A percentile compares a stretch with the other conserved stretches of the same genome.
These are phyloP conservation scores for Termitomyces bulborhizus DNA, from an alignment of 768 basidiomycete genomes.

Conservation along the genomic window DNA sequence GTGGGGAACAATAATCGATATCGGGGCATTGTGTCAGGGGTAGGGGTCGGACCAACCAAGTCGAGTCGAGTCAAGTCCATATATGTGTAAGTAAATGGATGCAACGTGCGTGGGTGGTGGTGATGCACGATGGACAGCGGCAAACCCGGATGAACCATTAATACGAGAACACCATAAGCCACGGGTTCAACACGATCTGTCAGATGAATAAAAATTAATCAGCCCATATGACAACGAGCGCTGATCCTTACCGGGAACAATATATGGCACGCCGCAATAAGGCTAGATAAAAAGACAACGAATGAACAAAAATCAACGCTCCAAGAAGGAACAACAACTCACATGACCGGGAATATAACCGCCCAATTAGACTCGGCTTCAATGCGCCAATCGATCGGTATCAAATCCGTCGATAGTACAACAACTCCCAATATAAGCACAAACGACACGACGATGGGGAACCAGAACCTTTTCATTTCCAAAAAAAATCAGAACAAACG, in stretches of 20 bases:
- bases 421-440: slow-evolving; percentile 52
- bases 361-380: slow-evolving; percentile 54
- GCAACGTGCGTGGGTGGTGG: too few species aligned
- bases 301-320: too few species aligned
- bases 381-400: slow-evolving; percentile 52
- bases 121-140: too few species aligned
- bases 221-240: too few species aligned
- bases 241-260: slow-evolving; percentile 55
- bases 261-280: slow-evolving; percentile 59
- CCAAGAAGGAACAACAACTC: slow-evolving; percentile 9
- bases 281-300: slow-evolving; percentile 30
- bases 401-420: slow-evolving; percentile 41
- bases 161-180: slow-evolving; percentile 67
- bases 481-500: neutral
- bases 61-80: neutral
- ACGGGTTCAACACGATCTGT: slow-evolving; percentile 41
- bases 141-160: slow-evolving; percentile 13
- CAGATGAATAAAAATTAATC: neutral
- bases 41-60: too few species aligned
- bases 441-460: slow-evolving; percentile 47
- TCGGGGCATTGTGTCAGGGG: neutral
- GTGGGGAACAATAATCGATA: too few species aligned
- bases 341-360: slow-evolving; percentile 68
- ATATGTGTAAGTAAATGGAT: neutral
- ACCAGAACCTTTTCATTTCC: slow-evolving; percentile 40